Evolutionary conservation across 257 asterid genomes (phyloP).

Genomic region (Gentiana straminea): DNA sequence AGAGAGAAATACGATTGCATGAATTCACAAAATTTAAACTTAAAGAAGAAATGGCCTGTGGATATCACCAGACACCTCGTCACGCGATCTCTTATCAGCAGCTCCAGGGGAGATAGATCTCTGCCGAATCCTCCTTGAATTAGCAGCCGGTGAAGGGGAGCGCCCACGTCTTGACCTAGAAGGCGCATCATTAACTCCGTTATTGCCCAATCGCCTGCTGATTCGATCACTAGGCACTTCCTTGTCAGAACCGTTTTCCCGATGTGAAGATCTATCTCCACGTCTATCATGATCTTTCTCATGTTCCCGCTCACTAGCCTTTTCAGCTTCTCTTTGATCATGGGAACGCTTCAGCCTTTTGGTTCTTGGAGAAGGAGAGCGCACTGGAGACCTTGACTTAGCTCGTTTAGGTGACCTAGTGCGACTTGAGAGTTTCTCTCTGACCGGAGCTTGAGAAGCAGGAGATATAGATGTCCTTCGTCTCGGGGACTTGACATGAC

Average conservation of each 20-base stretch:
- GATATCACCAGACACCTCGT: conserved; percentile 92
- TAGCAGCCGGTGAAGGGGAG: conserved; percentile 52
- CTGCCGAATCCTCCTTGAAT: conserved; percentile 40
- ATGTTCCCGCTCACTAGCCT: conserved; percentile 32
- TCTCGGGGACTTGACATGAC: conserved; percentile 35
- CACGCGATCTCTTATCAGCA: conserved; percentile 45
- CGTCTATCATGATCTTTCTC: conserved; percentile 36
- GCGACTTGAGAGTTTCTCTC: conserved; percentile 33
- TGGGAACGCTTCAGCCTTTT: conserved; percentile 55
- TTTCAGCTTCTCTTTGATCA: conserved; percentile 44
- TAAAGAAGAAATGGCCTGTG: conserved; percentile 22
- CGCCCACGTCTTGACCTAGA: conserved; percentile 39
- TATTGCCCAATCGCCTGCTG: conserved; percentile 48
- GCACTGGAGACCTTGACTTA: conserved; percentile 36
- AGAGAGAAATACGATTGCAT: too few relatives aligned
- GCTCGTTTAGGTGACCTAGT: conserved; percentile 33
- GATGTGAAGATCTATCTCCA: conserved; percentile 31
- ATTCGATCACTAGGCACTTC: conserved; percentile 30
- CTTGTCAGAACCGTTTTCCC: conserved; percentile 42
- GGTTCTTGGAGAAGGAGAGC: conserved; percentile 63
- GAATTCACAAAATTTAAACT: background rate
- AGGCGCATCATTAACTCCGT: conserved; percentile 40
- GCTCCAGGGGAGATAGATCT: conserved; percentile 65
- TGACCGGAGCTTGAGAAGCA: conserved; percentile 23
- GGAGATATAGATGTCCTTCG: conserved; percentile 43